Evolutionary conservation across 2,329 filamentous ascomycete genomes (phyloP).

Genomic region (Verticillium nubilum): DNA sequence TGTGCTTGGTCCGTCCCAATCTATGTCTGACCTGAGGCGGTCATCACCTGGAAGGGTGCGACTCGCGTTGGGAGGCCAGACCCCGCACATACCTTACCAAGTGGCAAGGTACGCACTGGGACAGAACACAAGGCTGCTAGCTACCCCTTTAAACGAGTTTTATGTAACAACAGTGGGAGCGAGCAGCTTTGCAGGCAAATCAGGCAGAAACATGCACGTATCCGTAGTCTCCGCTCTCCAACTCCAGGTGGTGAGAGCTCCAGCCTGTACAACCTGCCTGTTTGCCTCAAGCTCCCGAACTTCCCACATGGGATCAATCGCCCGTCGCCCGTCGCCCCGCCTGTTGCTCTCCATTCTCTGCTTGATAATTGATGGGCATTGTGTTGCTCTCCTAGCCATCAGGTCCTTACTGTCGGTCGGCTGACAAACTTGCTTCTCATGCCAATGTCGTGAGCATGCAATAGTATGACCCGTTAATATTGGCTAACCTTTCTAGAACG

Average conservation of each 20-base stretch:
- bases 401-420: too few relatives aligned
- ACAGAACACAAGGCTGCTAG: too few relatives aligned
- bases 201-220: background rate
- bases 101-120: too few relatives aligned
- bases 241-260: background rate
- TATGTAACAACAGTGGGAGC: too few relatives aligned
- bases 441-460: background rate
- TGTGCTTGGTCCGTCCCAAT: background rate
- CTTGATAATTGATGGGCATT: background rate
- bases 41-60: background rate
- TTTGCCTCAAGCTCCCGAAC: background rate
- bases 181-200: background rate
- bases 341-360: background rate
- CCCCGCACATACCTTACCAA: too few relatives aligned
- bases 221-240: background rate
- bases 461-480: background rate
- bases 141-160: too few relatives aligned
- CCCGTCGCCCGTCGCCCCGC: background rate
- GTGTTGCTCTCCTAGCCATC: too few relatives aligned
- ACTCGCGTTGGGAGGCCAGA: background rate
- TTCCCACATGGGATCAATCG: background rate
- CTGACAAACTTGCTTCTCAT: background rate
- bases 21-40: background rate
- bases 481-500: background rate
- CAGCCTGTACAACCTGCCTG: background rate